phyloP scores from a whole-genome alignment of 768 basidiomycete genomes.

The Galerina marginata region DNA sequence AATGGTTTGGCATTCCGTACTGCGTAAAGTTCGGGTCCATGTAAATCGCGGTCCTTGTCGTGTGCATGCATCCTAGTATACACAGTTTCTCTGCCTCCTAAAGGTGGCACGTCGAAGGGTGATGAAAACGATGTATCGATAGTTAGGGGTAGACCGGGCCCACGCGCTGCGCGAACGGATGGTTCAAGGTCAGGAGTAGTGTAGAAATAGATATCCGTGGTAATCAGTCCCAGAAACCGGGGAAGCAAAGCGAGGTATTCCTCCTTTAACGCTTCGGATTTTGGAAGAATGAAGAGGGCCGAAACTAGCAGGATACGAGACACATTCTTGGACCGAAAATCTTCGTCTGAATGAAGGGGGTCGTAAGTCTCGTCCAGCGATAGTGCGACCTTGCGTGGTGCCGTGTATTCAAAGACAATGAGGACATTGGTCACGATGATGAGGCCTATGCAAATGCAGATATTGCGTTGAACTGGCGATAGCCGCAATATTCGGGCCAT shows the following conservation, averaged over 20 bases:
- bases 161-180: conserved; percentile 36
- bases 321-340: not conserved
- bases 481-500: conserved; percentile 15
- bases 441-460: conserved; percentile 1
- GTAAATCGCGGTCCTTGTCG: conserved; percentile 47
- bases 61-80: conserved; percentile 47
- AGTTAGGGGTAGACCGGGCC: conserved; percentile 36
- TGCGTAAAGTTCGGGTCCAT: conserved; percentile 55
- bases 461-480: conserved; percentile 10
- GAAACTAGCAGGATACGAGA: conserved; percentile 54
- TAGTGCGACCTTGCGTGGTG: conserved; percentile 1
- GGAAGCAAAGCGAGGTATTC: not conserved
- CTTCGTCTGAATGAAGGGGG: not conserved
- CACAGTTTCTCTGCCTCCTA: conserved; percentile 34
- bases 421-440: conserved; percentile 7
- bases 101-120: conserved; percentile 54
- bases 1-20: conserved; percentile 59
- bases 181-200: conserved; percentile 45
- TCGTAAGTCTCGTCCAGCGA: conserved; percentile 6
- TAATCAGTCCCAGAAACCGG: conserved; percentile 36
- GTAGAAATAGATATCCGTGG: conserved; percentile 60
- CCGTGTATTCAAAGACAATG: conserved; percentile 8
- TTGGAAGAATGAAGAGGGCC: conserved; percentile 51
- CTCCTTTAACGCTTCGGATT: not conserved
- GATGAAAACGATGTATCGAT: conserved; percentile 52